phyloP scores from a whole-genome alignment of 768 basidiomycete species.

The Sarcomyxa edulis region DNA sequence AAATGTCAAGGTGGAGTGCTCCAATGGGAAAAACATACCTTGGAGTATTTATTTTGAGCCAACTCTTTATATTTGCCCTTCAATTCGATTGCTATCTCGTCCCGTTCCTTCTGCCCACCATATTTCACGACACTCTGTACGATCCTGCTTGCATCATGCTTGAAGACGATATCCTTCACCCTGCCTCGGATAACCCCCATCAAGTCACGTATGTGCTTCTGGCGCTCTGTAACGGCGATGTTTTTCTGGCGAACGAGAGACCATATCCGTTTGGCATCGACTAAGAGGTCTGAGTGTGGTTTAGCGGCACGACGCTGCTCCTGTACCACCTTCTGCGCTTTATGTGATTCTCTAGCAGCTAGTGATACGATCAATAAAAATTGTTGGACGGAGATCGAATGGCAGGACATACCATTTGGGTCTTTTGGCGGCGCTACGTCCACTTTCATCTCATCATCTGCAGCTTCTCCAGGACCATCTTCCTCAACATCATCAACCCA shows the following conservation, averaged over 20 bases:
- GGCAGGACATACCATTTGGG: conserved; percentile 45
- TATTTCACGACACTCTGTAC: conserved; percentile 80
- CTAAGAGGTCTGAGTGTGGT: conserved; percentile 67
- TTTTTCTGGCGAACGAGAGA: conserved; percentile 68
- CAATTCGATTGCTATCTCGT: conserved; percentile 79
- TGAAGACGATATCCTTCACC: conserved; percentile 82
- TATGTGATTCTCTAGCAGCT: conserved; percentile 69
- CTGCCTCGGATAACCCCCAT: conserved; percentile 76
- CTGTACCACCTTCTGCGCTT: conserved; percentile 59
- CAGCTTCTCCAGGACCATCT: conserved; percentile 13
- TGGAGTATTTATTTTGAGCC: conserved; percentile 86
- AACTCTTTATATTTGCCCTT: conserved; percentile 76
- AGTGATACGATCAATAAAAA: conserved; percentile 2
- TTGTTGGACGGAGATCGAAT: conserved; percentile 5
- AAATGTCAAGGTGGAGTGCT: background rate
- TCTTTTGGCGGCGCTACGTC: conserved; percentile 39
- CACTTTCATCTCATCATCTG: conserved; percentile 20
- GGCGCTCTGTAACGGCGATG: conserved; percentile 63
- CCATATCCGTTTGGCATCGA: conserved; percentile 76
- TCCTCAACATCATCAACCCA: conserved; percentile 19
- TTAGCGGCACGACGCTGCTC: conserved; percentile 73
- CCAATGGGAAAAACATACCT: conserved; percentile 36
- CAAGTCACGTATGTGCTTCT: conserved; percentile 66
- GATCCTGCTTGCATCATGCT: conserved; percentile 89
- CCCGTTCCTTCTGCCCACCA: conserved; percentile 68